These are phyloP conservation scores for Orbilia quercus DNA, from an alignment of 2,329 filamentous ascomycete genomes.

Conservation along the genomic window DNA sequence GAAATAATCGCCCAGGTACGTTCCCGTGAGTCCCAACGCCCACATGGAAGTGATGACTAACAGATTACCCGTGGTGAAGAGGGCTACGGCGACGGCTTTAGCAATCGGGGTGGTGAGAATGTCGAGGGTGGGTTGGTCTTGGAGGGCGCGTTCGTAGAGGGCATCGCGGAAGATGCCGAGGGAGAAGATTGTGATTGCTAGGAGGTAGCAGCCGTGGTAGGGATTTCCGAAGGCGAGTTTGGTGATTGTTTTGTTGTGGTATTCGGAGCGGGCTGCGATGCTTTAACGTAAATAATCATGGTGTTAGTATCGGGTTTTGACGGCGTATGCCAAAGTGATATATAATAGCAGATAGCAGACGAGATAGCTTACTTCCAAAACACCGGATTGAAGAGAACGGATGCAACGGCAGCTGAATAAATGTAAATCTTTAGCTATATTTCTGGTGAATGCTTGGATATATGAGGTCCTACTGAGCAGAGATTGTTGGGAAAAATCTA, in stretches of 20 bases:
- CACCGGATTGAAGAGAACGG: conserved; percentile 95
- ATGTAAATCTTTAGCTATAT: not conserved
- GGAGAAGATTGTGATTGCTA: conserved; percentile 89
- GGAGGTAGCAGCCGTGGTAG: conserved; percentile 84
- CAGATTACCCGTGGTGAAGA: conserved; percentile 80
- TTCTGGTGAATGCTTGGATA: not conserved
- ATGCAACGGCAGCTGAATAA: conserved; percentile 76
- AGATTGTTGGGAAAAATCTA: conserved; percentile 54
- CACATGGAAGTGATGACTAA: conserved; percentile 91
- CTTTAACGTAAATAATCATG: too few relatives aligned
- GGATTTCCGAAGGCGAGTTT: conserved; percentile 83
- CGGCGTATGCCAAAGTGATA: conserved; percentile 70
- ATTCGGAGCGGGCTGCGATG: conserved; percentile 71
- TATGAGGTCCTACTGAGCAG: conserved; percentile 35
- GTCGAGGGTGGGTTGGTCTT: conserved; percentile 67
- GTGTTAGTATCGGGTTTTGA: not conserved
- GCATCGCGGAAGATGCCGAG: conserved; percentile 89
- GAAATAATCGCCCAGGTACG: conserved; percentile 98
- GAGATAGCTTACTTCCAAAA: conserved; percentile 98
- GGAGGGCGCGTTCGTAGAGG: conserved; percentile 79
- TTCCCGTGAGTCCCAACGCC: conserved; percentile 91
- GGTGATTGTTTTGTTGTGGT: conserved; percentile 88
- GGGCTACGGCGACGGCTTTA: conserved; percentile 74
- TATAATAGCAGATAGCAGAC: conserved; percentile 26
- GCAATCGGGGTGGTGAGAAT: conserved; percentile 71